phyloP scores from a whole-genome alignment of 768 basidiomycete species.

The Pulveroboletus sp. region DNA sequence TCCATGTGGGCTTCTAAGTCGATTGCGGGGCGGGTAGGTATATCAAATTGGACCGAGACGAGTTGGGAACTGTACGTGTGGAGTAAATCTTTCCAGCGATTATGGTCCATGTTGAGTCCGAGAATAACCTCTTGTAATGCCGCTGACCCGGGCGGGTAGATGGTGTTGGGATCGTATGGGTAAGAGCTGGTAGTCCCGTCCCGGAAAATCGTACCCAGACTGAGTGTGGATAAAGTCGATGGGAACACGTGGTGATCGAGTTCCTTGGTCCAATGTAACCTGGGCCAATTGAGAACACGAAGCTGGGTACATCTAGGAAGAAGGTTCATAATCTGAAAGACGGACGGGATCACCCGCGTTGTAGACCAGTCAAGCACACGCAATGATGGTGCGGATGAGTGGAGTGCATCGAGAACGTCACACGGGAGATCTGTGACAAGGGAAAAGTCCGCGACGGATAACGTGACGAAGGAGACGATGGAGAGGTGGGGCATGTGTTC shows the following conservation, averaged over 20 bases:
- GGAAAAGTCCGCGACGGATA: no score
- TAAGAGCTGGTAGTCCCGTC: no score
- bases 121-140: conserved; percentile 20
- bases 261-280: conserved; percentile 8
- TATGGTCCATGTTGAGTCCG: background rate
- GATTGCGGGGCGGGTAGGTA: background rate
- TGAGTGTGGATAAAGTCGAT: conserved; percentile 16
- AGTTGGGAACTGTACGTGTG: conserved; percentile 12
- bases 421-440: background rate
- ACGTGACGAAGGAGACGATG: conserved; percentile 21
- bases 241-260: conserved; percentile 1
- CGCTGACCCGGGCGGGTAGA: background rate
- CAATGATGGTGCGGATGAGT: conserved; percentile 12
- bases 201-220: background rate
- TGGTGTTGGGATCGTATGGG: background rate
- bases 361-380: conserved; percentile 20
- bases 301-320: conserved; percentile 15
- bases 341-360: background rate
- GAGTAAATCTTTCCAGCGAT: conserved; percentile 14
- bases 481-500: conserved; percentile 16
- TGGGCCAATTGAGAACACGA: conserved; percentile 12
- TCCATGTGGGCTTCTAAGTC: background rate
- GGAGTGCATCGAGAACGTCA: conserved; percentile 15
- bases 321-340: background rate
- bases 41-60: conserved; percentile 14